A percentile compares a stretch with the other conserved stretches of the same genome.
Evolutionary conservation across 176 grass and related monocot genomes (phyloP).

Genomic region (Zea luxurians): DNA sequence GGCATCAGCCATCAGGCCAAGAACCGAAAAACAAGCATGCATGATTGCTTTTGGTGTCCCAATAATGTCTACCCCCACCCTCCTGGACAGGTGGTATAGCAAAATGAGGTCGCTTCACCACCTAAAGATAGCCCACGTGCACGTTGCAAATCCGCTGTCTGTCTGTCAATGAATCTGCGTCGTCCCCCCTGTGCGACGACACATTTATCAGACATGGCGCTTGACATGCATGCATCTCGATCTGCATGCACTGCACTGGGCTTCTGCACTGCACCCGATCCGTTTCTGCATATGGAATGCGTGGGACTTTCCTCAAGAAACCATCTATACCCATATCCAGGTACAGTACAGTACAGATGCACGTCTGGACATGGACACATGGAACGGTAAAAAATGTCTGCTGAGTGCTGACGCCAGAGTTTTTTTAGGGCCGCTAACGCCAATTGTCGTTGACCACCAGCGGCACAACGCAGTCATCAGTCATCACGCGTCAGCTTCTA

Average conservation of each 20-base stretch:
- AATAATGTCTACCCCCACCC: not conserved
- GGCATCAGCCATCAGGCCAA: not conserved
- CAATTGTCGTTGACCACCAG: not conserved
- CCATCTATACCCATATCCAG: not conserved
- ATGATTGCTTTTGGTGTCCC: not conserved
- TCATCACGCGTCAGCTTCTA: not conserved
- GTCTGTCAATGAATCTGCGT: not conserved
- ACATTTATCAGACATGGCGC: not conserved
- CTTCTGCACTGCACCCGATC: not conserved
- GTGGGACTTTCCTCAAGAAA: not conserved
- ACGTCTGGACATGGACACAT: not conserved
- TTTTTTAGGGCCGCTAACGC: not conserved
- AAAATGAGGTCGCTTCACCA: not conserved
- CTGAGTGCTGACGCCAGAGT: slow-evolving; percentile 7
- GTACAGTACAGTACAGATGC: too few relatives aligned
- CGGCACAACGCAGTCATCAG: not conserved
- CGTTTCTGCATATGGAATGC: not conserved
- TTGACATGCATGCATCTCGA: slow-evolving; percentile 9
- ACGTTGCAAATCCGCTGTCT: not conserved
- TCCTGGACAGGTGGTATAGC: not conserved
- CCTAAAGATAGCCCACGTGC: not conserved
- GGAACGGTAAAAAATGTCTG: not conserved
- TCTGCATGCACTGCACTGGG: not conserved
- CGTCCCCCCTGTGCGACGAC: not conserved
- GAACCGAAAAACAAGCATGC: not conserved